Evolutionary conservation across 2,329 filamentous ascomycete species (phyloP), one percentile per base, ranked within the genome.

Genomic region (Coleophoma crateriformis): DNA sequence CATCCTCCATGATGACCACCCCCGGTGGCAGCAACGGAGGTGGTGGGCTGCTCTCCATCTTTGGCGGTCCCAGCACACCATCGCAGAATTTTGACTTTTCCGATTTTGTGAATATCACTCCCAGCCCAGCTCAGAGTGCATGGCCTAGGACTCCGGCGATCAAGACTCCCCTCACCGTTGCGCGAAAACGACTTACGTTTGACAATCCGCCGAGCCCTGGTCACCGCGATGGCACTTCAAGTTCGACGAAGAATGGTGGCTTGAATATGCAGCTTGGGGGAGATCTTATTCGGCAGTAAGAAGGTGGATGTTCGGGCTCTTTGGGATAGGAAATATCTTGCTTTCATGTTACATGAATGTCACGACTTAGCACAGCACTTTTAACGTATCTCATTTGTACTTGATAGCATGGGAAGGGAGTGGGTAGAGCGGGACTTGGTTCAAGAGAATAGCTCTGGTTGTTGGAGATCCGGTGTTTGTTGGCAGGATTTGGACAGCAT

Each of bases 101-200:
- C 47, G 94, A 99, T 65, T 99, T 96, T 69, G 86, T 97, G 65
- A 96, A 97, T 70, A 92, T 97, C 66, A 96, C 94, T 7, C 94
- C 94, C 0, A 96, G 90, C 63, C 94, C 94, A 17, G 94, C 90
- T 22, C 94, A 96, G 71, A 89, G 84, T 58, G 79, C 84, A 10
- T 96, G 90, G 88, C 52, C 53, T 4, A 60, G 60, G 48, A 66
- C 62, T 22, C 62, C 63, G 14, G 58, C 57, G 4, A 45, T 54
- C 40, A 63, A 62, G 43, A 65, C 62, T 7, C 61, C 62, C 6
- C 48, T 58, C 12, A 58, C 58, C 5, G 54, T 63, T 3, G 51
- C 53, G 32, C 54, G 62, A 40, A 49, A 60, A 47, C 57, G 58
- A 15, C 50, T 66, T 7, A 61, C 58, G 4, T 64, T 63, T 48